Percentiles rank a stretch among this genome's conserved stretches.
Evolutionary conservation across 2,329 filamentous ascomycete genomes (phyloP).

Genomic region (Rugonectria rugulosa): DNA sequence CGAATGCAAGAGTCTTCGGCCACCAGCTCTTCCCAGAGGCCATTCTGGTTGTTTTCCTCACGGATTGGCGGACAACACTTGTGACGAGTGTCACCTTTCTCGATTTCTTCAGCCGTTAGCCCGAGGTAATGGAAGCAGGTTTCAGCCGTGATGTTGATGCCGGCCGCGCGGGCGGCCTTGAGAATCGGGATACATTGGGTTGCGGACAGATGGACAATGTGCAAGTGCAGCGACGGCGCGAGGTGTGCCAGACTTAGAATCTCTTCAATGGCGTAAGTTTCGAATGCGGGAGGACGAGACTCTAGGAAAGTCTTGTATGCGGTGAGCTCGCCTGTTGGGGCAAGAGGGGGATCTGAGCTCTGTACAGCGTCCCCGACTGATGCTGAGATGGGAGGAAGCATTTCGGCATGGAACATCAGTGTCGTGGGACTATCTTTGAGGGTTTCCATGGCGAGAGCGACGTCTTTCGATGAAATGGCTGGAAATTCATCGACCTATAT

Average conservation of each 20-base stretch:
- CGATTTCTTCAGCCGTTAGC: constrained; percentile 81
- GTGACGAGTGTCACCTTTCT: constrained; percentile 86
- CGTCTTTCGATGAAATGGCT: constrained; percentile 81
- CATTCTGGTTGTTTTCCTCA: constrained; percentile 80
- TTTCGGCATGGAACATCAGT: constrained; percentile 99
- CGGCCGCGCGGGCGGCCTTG: constrained; percentile 72
- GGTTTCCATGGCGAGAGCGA: constrained; percentile 79
- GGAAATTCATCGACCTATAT: constrained; percentile 91
- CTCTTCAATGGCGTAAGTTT: constrained; percentile 88
- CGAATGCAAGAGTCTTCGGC: constrained; percentile 79
- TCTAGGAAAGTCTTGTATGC: constrained; percentile 90
- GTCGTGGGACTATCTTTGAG: constrained; percentile 85
- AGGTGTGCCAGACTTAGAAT: constrained; percentile 83
- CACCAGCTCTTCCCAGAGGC: constrained; percentile 83
- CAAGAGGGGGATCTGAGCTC: constrained; percentile 71
- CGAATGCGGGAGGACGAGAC: constrained; percentile 87
- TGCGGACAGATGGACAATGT: constrained; percentile 95
- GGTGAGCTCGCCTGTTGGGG: constrained; percentile 74
- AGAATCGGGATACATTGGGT: constrained; percentile 86
- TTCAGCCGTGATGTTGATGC: constrained; percentile 89
- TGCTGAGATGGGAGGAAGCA: constrained; percentile 86
- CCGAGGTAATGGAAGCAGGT: constrained; percentile 96
- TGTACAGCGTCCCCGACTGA: constrained; percentile 83
- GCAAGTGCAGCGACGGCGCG: constrained; percentile 83
- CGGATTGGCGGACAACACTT: constrained; percentile 97